Base-by-base conservation (phyloP, 78 protist species). In the Polysphondylium violaceum region DNA sequence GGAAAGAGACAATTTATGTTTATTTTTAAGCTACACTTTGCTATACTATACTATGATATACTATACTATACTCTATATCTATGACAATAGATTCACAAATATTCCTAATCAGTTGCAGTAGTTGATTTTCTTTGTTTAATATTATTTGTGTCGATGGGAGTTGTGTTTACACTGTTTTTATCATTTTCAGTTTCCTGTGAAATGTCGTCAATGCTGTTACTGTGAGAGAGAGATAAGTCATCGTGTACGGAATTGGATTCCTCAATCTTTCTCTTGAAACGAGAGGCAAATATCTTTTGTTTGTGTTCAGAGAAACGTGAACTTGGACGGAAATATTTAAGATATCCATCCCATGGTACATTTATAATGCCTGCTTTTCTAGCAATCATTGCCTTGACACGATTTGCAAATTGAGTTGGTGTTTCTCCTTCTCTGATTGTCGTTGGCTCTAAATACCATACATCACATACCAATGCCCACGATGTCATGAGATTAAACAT, bases 281-380 rank as follows among this genome's bases (percentile, higher is more conserved):
- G 58, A 19, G 94, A 88, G 19, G 96, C 94, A 40, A 92, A 90
- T n/a, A 91, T 79, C 58, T 86, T 63, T 72, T 93, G 96, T 87
- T 74, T 73, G 38, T 90, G 83, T 51, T 89, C 81, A 23, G 81
- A 68, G 2, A 95, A 81, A 74, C 92, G 74, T 31, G 74, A 71
- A 23, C 89, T 53, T 21, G 96, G 96, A 58, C 63, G 35, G 51
- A 90, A 89, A 75, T 94, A 95, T 89, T 96, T 96, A 40, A 94
- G 63, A 56, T 95, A 96, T 14, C 98, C 98, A 88, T 96, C 97
- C 96, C 96, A 95, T 40, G 93, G 94, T 27, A 85, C 93, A n/a
- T 74, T 61, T 9, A 41, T 95, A 43, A 97, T 79, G 12, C 95
- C 95, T 0, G 97, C 96, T n/a, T 63, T 60, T 59, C 61, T 72